Conservation (phyloP, 139 green algal species). For the Mesotaenium endlicherianum region DNA sequence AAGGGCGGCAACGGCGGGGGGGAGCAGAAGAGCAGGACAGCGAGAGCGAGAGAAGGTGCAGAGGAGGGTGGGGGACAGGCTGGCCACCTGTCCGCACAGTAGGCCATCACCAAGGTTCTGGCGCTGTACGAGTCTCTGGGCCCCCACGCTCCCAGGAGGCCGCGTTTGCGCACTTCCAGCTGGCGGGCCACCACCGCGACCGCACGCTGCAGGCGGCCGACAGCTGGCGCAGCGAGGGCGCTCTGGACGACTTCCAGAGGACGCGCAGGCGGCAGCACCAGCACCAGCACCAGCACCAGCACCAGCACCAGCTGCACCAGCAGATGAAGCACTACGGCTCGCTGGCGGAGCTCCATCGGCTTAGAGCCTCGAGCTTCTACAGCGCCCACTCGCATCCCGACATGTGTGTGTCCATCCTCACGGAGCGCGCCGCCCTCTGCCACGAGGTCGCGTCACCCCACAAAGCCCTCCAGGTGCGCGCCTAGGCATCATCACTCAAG, state of each 20-base stretch:
- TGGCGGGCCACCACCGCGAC: background rate
- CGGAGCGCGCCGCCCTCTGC: conserved; percentile 10
- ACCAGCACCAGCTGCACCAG: background rate
- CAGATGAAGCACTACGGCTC: conserved; percentile 10
- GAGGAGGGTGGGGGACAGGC: background rate
- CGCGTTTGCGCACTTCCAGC: conserved; percentile 35
- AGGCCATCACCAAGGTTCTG: background rate
- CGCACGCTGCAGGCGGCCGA: background rate
- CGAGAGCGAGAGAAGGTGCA: background rate
- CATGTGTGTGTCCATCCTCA: conserved; percentile 39
- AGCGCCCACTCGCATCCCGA: conserved; percentile 17
- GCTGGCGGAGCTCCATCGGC: conserved; percentile 42
- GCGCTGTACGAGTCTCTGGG: conserved; percentile 36
- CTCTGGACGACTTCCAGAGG: conserved; percentile 15
- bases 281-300: conserved; percentile 22
- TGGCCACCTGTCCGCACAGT: background rate
- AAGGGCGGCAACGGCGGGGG: background rate
- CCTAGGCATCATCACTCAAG: no score
- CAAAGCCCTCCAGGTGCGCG: no score
- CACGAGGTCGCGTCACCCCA: no score
- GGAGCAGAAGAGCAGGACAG: background rate
- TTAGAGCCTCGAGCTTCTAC: conserved; percentile 29
- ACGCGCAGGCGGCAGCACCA: conserved; percentile 3
- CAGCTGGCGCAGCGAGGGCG: background rate
- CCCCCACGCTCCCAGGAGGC: no score